These are phyloP conservation scores for Rugonectria rugulosa DNA, from an alignment of 2,329 filamentous ascomycete species.

Conservation along the genomic window DNA sequence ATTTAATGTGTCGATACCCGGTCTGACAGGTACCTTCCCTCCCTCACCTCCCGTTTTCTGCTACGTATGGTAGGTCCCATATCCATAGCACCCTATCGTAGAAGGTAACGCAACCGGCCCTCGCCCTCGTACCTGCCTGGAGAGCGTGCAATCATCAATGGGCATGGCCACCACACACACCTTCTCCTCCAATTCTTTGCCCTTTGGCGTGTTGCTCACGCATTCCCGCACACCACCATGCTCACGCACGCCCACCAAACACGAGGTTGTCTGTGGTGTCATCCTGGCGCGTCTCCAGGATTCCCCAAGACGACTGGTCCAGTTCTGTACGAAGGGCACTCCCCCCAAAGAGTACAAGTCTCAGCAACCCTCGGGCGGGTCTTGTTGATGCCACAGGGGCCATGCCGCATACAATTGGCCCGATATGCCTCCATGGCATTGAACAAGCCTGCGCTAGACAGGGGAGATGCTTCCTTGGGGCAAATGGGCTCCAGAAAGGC, in stretches of 20 bases:
- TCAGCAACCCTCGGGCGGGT: slow-evolving; percentile 34
- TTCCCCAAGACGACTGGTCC: slow-evolving; percentile 38
- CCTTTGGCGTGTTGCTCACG: slow-evolving; percentile 20
- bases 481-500: slow-evolving; percentile 15
- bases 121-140: not conserved
- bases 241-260: slow-evolving; percentile 35
- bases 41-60: too few species aligned
- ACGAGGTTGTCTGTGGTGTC: slow-evolving; percentile 39
- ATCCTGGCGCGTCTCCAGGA: slow-evolving; percentile 36
- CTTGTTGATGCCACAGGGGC: slow-evolving; percentile 38
- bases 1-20: not conserved
- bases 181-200: slow-evolving; percentile 10
- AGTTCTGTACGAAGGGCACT: not conserved
- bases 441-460: slow-evolving; percentile 42
- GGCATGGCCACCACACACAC: not conserved
- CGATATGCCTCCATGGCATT: slow-evolving; percentile 38
- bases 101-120: not conserved
- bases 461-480: slow-evolving; percentile 28
- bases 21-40: not conserved
- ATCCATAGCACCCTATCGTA: not conserved
- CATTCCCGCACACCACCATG: slow-evolving; percentile 22
- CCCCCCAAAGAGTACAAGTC: slow-evolving; percentile 13
- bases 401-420: slow-evolving; percentile 38
- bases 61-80: too few species aligned
- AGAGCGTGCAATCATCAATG: not conserved